Base-by-base conservation (phyloP, 2,329 filamentous ascomycete species). In the Sarocladium brachiariae region DNA sequence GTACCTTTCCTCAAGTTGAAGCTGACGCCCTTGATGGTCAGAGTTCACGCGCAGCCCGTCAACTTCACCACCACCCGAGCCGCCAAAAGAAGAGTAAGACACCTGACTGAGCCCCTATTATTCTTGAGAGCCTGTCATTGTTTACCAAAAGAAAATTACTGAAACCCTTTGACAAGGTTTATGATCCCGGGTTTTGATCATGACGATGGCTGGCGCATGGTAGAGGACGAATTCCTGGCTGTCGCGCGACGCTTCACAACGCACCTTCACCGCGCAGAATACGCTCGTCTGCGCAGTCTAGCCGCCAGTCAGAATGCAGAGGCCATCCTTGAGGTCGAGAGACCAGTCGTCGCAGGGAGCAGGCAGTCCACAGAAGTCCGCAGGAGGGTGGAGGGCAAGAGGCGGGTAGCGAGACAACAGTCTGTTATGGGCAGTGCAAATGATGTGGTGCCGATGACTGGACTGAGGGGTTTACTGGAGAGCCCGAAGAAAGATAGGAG, bases 181-280 rank as follows among this genome's bases (percentile, higher is more conserved):
- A 90, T 92, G 85, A 69, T 72, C 2, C 73, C 81, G 43, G 83
- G 82, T 2, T 64, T 77, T n/a, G 71, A 77, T 3, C 65, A 75
- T n/a, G 88, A 93, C 63, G 86, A 91, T 61, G 70, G 69, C 50
- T 92, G 81, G 65, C 83, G 87, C 59, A 91, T 92, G 85, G 88
- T 93, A 0, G 88, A 92, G 64, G 88, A 93, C 58, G 87, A 92
- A 57, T 81, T 93, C 55, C 68, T 85, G 18, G 69, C 76, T 14
- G 78, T 82, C 0, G 87, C 87, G 0, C 78, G 81, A 49, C 69
- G 73, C 2, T 92, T 88, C 65, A 92, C 87, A 0, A 76, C 77
- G 4, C 86, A 90, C 63, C 75, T 92, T 2, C 87, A 91, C 61
- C 78, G 82, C n/a, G 85, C 82, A 14, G 87, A 90, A 64, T 92